A percentile compares a stretch with the other conserved stretches of the same genome.
Evolutionary conservation across 768 basidiomycete species (phyloP).

Genomic region (Rhizopogon vinicolor): DNA sequence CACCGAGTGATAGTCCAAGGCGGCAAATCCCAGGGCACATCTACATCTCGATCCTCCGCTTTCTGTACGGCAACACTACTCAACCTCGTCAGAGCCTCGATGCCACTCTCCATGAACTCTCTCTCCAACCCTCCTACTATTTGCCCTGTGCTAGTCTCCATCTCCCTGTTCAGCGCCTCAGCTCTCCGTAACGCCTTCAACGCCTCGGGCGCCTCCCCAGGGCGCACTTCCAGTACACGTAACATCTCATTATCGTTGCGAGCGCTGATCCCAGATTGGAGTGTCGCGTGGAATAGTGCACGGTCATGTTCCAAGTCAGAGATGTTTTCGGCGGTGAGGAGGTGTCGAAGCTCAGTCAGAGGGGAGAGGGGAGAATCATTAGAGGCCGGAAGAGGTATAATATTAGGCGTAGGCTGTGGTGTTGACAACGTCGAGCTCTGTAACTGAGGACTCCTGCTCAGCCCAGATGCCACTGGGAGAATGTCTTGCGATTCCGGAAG

Average conservation of each 20-base stretch:
- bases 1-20: constrained; percentile 75
- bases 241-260: neutral
- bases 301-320: neutral
- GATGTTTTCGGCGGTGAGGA: neutral
- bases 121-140: constrained; percentile 30
- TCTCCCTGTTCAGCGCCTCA: neutral
- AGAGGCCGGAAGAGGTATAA: neutral
- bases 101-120: constrained; percentile 68
- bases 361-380: neutral
- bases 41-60: constrained; percentile 9
- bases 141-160: neutral
- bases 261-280: neutral
- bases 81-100: constrained; percentile 66
- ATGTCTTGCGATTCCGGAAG: neutral
- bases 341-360: neutral
- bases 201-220: neutral
- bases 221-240: neutral
- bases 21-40: constrained; percentile 37
- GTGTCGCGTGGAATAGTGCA: neutral
- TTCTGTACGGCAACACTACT: constrained; percentile 28
- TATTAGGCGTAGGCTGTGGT: neutral
- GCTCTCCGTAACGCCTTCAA: neutral
- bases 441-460: neutral
- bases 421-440: neutral
- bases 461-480: neutral